phyloP scores from a whole-genome alignment of 1,284 basidiomycete species.

The Rhodotorula mucilaginosa region DNA sequence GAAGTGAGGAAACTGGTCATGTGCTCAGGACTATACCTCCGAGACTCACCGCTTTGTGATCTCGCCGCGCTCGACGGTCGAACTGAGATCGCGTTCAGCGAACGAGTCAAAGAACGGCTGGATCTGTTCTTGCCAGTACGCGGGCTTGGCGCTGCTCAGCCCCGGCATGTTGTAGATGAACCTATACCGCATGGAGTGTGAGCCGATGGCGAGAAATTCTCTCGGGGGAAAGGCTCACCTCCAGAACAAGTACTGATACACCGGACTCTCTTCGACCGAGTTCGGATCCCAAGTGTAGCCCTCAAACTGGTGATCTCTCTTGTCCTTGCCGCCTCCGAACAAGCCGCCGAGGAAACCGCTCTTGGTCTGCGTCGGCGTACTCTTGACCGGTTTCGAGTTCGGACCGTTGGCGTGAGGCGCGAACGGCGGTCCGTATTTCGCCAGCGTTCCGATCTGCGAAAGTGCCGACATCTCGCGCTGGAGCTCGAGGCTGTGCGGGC shows the following conservation, averaged over 20 bases:
- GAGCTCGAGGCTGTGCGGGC: slow-evolving; percentile 28
- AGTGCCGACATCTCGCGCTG: slow-evolving; percentile 31
- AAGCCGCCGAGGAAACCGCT: slow-evolving; percentile 2
- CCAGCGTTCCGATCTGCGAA: slow-evolving; percentile 30
- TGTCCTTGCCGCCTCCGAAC: slow-evolving; percentile 11
- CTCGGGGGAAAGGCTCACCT: slow-evolving; percentile 4
- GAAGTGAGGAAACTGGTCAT: neutral
- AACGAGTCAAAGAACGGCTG: slow-evolving; percentile 39
- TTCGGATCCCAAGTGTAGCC: slow-evolving; percentile 25
- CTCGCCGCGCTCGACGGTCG: slow-evolving; percentile 34
- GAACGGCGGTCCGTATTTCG: slow-evolving; percentile 32
- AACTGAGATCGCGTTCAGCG: slow-evolving; percentile 29
- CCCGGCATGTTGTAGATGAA: slow-evolving; percentile 35
- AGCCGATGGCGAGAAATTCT: neutral
- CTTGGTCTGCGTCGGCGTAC: neutral
- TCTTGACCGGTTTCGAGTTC: slow-evolving; percentile 26
- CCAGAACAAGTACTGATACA: slow-evolving; percentile 33
- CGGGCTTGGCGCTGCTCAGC: slow-evolving; percentile 20
- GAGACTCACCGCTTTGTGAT: slow-evolving; percentile 33
- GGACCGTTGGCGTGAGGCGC: slow-evolving; percentile 35
- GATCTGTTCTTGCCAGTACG: slow-evolving; percentile 35
- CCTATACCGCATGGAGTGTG: neutral
- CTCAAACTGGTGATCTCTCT: slow-evolving; percentile 17
- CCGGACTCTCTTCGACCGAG: slow-evolving; percentile 15
- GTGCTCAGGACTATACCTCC: too few species aligned